Evolutionary conservation across 2,329 filamentous ascomycete species (phyloP), one percentile per base, ranked within the genome.

Genomic region (Aureobasidium musti): DNA sequence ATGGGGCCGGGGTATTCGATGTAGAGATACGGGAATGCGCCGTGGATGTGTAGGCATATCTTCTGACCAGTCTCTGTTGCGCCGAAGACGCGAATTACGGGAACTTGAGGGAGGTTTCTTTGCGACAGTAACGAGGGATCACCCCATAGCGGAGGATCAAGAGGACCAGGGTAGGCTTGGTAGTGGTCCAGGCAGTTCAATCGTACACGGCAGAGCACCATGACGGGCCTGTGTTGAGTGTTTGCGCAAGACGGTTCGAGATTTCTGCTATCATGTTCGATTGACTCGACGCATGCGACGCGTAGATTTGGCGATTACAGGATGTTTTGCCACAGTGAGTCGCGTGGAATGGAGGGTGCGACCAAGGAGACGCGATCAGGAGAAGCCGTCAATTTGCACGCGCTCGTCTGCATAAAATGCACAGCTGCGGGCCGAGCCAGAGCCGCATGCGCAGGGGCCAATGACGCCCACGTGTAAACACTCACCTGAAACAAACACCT

Each of bases 171-270:
- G 13, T 83, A 83, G 47, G 89, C 86, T 79, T 97, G 92, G 77
- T 98, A 99, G 77, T 95, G 89, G 79, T 99, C 95, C 80, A 99
- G 89, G 81, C 92, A 97, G 77, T 99, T 97, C 75, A 99, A 82
- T 73, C 93, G 90, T 76, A 99, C 88, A 72, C 91, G 90, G 80
- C 61, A 65, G 37, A 65, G 61, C 37, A 65, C 61, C 61, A 65
- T 65, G 47, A 26, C 45, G 60, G 60, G 21, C 60, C 60, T 53
- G 60, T 53, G 37, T 63, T 37, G 13, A 26, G 61, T 10, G 37
- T 50, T 35, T n/a, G 49, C 10, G 39, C 39, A 23, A 17, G 39
- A 30, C 50, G 35, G 21, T 1, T 54, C 39, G 50, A n/a, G 37
- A 23, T 6, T 17, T 47, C n/a, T 13, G 28, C 3, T 45, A 54